Evolutionary conservation across 2,329 filamentous ascomycete species (phyloP), one percentile per base, ranked within the genome.

Genomic region (Chaetomiaceae sp.): DNA sequence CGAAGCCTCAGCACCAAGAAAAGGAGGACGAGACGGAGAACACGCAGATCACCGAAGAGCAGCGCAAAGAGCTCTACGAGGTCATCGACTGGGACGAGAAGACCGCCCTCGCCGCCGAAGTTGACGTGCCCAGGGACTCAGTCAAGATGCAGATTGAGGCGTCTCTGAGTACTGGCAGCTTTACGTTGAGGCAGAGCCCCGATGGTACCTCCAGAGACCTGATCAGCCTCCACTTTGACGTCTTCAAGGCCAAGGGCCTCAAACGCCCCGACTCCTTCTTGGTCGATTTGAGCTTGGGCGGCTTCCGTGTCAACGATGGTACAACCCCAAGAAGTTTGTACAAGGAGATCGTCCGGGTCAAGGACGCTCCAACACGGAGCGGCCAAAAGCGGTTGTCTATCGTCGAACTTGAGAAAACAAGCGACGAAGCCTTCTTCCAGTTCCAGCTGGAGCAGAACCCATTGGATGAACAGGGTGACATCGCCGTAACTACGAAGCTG

Each of bases 1-100:
- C 83, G 1, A 86, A 89, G 57, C 78, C 82, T 1, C 52, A 54
- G 11, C 45, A 49, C 0, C 46, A 54, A 41, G 74, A 83, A 41
- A 70, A 68, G 8, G 67, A 65, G 41, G 76, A 86, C 33, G 74
- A 86, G 36, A 75, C 82, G 4, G 85, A 94, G 56, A 86, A 90
- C 52, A 87, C 83, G 0, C 80, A 88, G 49, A 95, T 98, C 76
- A 94, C 88, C 0, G 93, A 98, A 51, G 84, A 97, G 65, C 90
- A 99, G 64, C 84, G 91, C 34, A 89, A 97, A 63, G 91, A 98
- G 66, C 77, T 99, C 9, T 98, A 97, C 65, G 85, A 94, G 57
- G 94, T 88, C 40, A 99, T 99, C 58, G 93, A 97, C 59, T 99
- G 91, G 83, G 88, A 98, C 52, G 93, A 99, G 66, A 97, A 96